These are phyloP conservation scores for Gentiana straminea DNA, from an alignment of 257 asterid genomes.

Conservation along the genomic window DNA sequence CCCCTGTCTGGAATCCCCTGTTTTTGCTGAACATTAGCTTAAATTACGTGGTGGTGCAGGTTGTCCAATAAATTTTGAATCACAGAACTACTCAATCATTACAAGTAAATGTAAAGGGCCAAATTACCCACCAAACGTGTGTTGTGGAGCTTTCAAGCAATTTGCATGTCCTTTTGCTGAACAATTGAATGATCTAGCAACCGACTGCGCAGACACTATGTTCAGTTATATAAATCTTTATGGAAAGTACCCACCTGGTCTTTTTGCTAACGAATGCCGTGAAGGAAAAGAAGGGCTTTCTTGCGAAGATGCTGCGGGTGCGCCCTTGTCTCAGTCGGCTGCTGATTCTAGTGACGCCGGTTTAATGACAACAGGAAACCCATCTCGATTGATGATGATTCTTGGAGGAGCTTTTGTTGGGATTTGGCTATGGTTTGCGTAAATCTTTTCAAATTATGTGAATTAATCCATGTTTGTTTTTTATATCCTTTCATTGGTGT, in stretches of 20 bases:
- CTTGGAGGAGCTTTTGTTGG: constrained; percentile 19
- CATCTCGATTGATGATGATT: constrained; percentile 20
- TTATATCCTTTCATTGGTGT: too few species aligned
- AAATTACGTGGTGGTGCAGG: constrained; percentile 24
- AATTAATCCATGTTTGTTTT: too few species aligned
- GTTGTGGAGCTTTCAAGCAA: constrained; percentile 40
- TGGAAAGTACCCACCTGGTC: constrained; percentile 74
- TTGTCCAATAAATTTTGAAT: constrained; percentile 61
- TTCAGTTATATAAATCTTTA: constrained; percentile 70
- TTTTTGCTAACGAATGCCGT: constrained; percentile 51
- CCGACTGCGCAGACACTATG: constrained; percentile 67
- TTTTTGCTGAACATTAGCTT: too few species aligned
- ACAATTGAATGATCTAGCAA: constrained; percentile 33
- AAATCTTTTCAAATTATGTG: constrained; percentile 4
- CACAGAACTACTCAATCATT: constrained; percentile 58
- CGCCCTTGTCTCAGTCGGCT: constrained; percentile 20
- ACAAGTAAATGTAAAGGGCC: constrained; percentile 82
- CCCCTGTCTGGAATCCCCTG: too few species aligned
- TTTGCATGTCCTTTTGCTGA: constrained; percentile 55
- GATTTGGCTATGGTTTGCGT: constrained; percentile 20
- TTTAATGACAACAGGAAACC: constrained; percentile 8
- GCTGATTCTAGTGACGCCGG: constrained; percentile 11
- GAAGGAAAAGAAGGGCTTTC: constrained; percentile 37
- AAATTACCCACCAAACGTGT: constrained; percentile 30
- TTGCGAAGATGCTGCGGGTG: constrained; percentile 22